A percentile compares a stretch with the other conserved stretches of the same genome.
Evolutionary conservation across 345 rosid genomes (phyloP).

Genomic region (Salix purpurea): DNA sequence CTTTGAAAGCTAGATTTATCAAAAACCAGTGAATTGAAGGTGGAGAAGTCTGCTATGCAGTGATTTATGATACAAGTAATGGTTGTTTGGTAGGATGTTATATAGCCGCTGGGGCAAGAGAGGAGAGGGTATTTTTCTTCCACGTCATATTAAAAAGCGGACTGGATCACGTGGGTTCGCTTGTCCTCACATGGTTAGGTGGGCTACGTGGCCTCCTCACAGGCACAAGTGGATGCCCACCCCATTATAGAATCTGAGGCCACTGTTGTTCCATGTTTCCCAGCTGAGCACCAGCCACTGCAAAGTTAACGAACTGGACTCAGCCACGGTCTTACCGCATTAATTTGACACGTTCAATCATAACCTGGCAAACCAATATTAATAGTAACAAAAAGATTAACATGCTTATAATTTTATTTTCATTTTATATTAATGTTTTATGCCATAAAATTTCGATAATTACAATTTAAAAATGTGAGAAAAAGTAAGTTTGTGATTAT

Average conservation of each 20-base stretch:
- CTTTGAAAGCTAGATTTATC: no score
- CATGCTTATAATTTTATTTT: no score
- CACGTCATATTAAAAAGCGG: constrained; percentile 27
- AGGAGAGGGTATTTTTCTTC: constrained; percentile 27
- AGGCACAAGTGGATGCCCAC: not conserved
- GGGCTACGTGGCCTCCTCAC: constrained; percentile 29
- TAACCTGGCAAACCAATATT: no score
- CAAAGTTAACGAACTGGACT: not conserved
- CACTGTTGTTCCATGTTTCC: constrained; percentile 4
- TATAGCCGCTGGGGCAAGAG: not conserved
- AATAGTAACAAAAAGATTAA: no score
- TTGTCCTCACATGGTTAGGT: constrained; percentile 21
- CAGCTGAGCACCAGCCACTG: not conserved
- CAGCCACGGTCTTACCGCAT: constrained; percentile 22
- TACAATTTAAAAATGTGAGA: no score
- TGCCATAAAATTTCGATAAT: no score
- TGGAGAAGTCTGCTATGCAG: no score
- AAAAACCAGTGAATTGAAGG: no score
- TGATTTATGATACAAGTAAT: no score
- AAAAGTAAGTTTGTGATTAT: no score
- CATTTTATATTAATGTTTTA: no score
- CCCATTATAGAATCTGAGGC: constrained; percentile 5
- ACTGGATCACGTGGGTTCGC: constrained; percentile 23
- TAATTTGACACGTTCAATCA: constrained; percentile 5
- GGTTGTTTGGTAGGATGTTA: no score